phyloP scores from a whole-genome alignment of 2,329 filamentous ascomycete species.

The Neoascochyta sp. region DNA sequence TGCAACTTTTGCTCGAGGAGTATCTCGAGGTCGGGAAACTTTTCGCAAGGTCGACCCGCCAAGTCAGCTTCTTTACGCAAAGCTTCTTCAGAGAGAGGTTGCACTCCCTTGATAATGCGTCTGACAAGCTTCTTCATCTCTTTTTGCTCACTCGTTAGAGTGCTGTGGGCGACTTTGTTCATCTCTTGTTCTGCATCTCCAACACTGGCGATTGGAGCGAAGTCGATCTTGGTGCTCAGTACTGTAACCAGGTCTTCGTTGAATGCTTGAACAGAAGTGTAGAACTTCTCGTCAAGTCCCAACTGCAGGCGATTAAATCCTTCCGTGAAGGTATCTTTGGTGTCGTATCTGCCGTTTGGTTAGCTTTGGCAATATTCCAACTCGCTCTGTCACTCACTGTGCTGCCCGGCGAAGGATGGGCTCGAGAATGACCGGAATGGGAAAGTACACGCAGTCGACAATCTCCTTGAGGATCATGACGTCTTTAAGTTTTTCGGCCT shows the following conservation, averaged over 20 bases:
- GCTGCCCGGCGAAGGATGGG: too few species aligned
- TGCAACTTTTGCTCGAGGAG: slow-evolving; percentile 65
- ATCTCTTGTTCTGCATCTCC: slow-evolving; percentile 43
- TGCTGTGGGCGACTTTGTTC: slow-evolving; percentile 41
- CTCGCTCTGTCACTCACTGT: too few species aligned
- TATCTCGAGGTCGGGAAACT: slow-evolving; percentile 69
- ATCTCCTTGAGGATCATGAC: slow-evolving; percentile 73
- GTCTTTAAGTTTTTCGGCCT: slow-evolving; percentile 72
- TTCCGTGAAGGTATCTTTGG: slow-evolving; percentile 53
- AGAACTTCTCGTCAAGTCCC: slow-evolving; percentile 54
- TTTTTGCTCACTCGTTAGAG: slow-evolving; percentile 61
- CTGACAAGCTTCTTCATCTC: slow-evolving; percentile 83
- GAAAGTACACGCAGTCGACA: slow-evolving; percentile 88
- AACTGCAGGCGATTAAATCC: slow-evolving; percentile 52
- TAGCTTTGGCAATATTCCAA: too few species aligned
- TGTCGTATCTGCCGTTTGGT: slow-evolving; percentile 38
- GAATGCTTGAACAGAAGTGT: slow-evolving; percentile 60
- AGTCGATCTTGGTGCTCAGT: slow-evolving; percentile 53
- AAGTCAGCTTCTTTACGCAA: slow-evolving; percentile 79
- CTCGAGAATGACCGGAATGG: slow-evolving; percentile 70
- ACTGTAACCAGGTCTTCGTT: slow-evolving; percentile 56
- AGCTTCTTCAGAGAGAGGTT: slow-evolving; percentile 72
- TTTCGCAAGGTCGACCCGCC: slow-evolving; percentile 64
- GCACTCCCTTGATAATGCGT: slow-evolving; percentile 78
- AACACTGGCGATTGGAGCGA: slow-evolving; percentile 43